Percentiles rank a stretch among this genome's conserved stretches.
Conservation (phyloP, 305 asterid species). For the Ilex paraguariensis region DNA sequence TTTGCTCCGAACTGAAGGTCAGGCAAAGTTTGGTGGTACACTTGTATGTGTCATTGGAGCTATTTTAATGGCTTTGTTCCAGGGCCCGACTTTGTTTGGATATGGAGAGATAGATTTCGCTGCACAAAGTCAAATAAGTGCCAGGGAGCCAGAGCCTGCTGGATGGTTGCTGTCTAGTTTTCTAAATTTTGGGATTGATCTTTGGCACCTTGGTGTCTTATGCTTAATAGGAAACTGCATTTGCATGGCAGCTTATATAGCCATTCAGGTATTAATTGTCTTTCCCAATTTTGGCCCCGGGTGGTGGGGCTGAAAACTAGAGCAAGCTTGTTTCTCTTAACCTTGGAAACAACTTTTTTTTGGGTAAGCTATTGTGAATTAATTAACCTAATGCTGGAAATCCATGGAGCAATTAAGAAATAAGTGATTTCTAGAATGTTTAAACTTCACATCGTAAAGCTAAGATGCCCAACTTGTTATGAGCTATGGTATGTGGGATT, state of each 20-base stretch:
- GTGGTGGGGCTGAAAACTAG: no score
- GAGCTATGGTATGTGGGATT: no score
- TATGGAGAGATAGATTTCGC: slow-evolving; percentile 47
- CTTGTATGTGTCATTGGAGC: slow-evolving; percentile 90
- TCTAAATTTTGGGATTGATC: slow-evolving; percentile 49
- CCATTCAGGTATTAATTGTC: slow-evolving; percentile 63
- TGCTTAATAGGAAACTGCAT: slow-evolving; percentile 87
- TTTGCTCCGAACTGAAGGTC: slow-evolving; percentile 72
- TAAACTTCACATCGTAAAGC: no score
- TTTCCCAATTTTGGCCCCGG: no score
- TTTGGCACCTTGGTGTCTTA: slow-evolving; percentile 78
- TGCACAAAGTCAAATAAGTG: slow-evolving; percentile 53
- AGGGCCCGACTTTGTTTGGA: slow-evolving; percentile 85
- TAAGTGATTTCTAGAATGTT: no score
- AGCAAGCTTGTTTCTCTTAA: no score
- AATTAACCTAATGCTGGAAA: no score
- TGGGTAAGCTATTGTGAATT: no score
- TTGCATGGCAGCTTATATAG: slow-evolving; percentile 76
- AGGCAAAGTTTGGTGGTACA: slow-evolving; percentile 86
- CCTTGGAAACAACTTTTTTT: no score
- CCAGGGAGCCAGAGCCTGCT: slow-evolving; percentile 75
- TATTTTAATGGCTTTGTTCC: slow-evolving; percentile 72
- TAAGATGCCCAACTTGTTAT: no score
- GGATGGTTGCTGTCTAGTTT: slow-evolving; percentile 62
- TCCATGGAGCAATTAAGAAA: no score